Conservation (phyloP, 106 monocot genomes). For the Dendrobium catenatum region DNA sequence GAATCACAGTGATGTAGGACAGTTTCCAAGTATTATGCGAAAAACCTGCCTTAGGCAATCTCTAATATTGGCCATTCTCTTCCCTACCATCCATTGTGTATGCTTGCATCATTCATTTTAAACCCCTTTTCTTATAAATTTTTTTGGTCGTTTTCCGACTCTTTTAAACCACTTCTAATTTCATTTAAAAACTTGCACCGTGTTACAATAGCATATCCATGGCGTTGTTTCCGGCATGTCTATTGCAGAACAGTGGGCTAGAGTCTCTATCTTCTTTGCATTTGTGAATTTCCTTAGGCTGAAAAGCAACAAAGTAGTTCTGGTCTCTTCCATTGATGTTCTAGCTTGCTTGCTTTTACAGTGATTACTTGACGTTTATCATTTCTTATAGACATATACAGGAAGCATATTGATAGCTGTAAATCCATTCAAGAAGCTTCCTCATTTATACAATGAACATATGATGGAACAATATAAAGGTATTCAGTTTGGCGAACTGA, state of each 20-base stretch:
- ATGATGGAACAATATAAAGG: conserved; percentile 70
- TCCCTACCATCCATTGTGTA: not conserved
- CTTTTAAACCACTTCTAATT: not conserved
- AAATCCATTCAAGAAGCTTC: conserved; percentile 55
- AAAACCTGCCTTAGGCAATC: not conserved
- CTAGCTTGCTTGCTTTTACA: not conserved
- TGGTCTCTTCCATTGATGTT: not conserved
- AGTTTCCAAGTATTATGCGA: not conserved
- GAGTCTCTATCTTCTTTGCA: not conserved
- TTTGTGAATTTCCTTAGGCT: not conserved
- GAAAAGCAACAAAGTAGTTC: not conserved
- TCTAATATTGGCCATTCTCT: not conserved
- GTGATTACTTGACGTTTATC: conserved; percentile 16
- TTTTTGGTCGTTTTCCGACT: not conserved
- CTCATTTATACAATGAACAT: conserved; percentile 55
- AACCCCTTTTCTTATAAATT: not conserved
- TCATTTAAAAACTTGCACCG: not conserved
- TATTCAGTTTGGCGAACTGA: conserved; percentile 45
- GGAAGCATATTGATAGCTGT: conserved; percentile 63
- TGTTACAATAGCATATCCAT: not conserved
- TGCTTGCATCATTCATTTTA: not conserved
- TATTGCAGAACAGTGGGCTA: not conserved
- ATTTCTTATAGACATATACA: conserved; percentile 49
- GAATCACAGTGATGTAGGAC: not conserved
- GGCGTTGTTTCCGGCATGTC: not conserved